Evolutionary conservation across 768 basidiomycete species (phyloP).

Genomic region (Pulveroboletus sp.): DNA sequence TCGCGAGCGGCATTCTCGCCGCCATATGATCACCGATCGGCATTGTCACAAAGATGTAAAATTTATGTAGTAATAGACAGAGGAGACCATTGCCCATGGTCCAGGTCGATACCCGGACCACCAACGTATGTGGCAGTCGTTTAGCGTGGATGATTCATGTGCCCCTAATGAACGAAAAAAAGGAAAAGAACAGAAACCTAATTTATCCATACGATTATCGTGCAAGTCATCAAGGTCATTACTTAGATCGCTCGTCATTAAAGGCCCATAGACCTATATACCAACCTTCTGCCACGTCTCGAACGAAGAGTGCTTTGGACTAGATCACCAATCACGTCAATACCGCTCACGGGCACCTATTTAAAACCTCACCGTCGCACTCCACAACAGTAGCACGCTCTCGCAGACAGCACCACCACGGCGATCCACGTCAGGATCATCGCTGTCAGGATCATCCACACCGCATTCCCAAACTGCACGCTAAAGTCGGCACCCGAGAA

Average conservation of each 20-base stretch:
- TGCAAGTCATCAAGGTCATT: not conserved
- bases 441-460: constrained; percentile 67
- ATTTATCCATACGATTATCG: not conserved
- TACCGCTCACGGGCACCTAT: not conserved
- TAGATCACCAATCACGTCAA: constrained; percentile 8
- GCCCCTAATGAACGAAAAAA: too few relatives aligned
- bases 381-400: constrained; percentile 66
- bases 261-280: not conserved
- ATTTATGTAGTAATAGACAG: constrained; percentile 15
- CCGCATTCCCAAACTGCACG: constrained; percentile 58
- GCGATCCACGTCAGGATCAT: constrained; percentile 55
- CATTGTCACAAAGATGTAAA: constrained; percentile 5
- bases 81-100: not conserved
- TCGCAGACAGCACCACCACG: constrained; percentile 55
- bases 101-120: not conserved
- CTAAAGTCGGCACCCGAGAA: constrained; percentile 37
- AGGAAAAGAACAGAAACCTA: not conserved
- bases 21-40: constrained; percentile 4
- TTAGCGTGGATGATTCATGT: not conserved
- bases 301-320: not conserved
- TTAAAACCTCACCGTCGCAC: constrained; percentile 37
- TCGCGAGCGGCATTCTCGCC: constrained; percentile 20
- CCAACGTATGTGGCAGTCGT: not conserved
- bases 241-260: not conserved
- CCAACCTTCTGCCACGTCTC: not conserved